Conservation (phyloP, 2,329 filamentous ascomycete species). For the Raffaelea arxii region DNA sequence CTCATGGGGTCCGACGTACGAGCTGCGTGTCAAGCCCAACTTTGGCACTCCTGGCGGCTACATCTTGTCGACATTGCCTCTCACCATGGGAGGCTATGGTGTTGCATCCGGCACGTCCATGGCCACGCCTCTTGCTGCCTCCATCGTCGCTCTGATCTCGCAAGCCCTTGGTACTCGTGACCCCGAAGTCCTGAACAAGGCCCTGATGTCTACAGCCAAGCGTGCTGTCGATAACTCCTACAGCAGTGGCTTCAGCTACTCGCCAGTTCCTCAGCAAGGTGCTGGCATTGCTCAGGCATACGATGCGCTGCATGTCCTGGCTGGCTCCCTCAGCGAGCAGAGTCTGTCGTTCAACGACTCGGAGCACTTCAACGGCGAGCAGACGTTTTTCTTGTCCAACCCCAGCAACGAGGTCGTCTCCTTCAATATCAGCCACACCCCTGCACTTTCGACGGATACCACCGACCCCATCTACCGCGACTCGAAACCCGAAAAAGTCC, state of each 20-base stretch:
- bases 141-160: conserved; percentile 42
- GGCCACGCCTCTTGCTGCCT: conserved; percentile 33
- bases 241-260: too few relatives aligned
- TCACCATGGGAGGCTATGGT: conserved; percentile 30
- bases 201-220: conserved; percentile 40
- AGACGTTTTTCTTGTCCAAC: conserved; percentile 48
- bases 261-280: conserved; percentile 52
- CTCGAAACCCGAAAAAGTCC: conserved; percentile 25
- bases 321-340: conserved; percentile 41
- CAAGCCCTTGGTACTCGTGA: conserved; percentile 40
- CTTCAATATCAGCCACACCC: conserved; percentile 41
- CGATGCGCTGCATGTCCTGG: conserved; percentile 46
- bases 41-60: conserved; percentile 34
- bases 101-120: conserved; percentile 44
- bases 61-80: conserved; percentile 45
- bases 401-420: conserved; percentile 36
- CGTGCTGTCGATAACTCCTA: conserved; percentile 24
- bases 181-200: conserved; percentile 37
- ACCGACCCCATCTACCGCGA: conserved; percentile 18
- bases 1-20: conserved; percentile 36
- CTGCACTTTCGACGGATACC: conserved; percentile 45
- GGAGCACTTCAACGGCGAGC: conserved; percentile 38
- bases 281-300: conserved; percentile 50
- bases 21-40: conserved; percentile 37
- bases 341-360: conserved; percentile 59